Evolutionary conservation across 2,329 filamentous ascomycete species (phyloP), one percentile per base, ranked within the genome.

Genomic region (Pseudovirgaria hyperparasitica): DNA sequence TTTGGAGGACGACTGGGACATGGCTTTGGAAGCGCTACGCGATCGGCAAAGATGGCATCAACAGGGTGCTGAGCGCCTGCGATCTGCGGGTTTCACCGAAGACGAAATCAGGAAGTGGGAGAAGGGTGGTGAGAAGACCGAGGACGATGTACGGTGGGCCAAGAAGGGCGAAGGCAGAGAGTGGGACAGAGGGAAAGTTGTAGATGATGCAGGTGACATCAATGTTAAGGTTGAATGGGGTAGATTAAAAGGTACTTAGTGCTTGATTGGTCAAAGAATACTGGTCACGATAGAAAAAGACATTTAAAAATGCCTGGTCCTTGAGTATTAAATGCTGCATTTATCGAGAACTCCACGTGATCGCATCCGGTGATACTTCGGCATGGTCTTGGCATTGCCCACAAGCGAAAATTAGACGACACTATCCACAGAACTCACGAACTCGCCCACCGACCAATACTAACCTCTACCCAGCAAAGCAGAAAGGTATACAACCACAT

Each of bases 41-140:
- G 84, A 92, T 47, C 72, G 82, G n/a, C 71, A 82, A 38, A 76
- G 75, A 38, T 85, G 80, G 72, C 75, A 72, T 42, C 66, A 75
- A 36, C 72, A 76, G 39, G 82, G 84, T 16, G 80, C 80, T 5
- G 76, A 85, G 27, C 63, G 85, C 31, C 57, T 94, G 33, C 73
- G 73, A 18, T 71, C 70, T 12, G 84, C 82, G 0, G 86, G 85
- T 0, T 92, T 92, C 45, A 72, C 70, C 2, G 79, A 85, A 10
- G 70, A 73, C 4, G 71, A 85, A 42, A 71, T 93, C 32, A 63
- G 67, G 41, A 74, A 73, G 36, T 84, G 78, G 72, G 74, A 77
- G 48, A 72, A 63, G 26, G 67, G 70, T 13, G 60, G 63, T 2
- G 68, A 68, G 9, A 65, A 71, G 46, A 64, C 69, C 28, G 71